Conservation (phyloP, 2,329 filamentous ascomycete genomes). For the Meredithiella fracta region DNA sequence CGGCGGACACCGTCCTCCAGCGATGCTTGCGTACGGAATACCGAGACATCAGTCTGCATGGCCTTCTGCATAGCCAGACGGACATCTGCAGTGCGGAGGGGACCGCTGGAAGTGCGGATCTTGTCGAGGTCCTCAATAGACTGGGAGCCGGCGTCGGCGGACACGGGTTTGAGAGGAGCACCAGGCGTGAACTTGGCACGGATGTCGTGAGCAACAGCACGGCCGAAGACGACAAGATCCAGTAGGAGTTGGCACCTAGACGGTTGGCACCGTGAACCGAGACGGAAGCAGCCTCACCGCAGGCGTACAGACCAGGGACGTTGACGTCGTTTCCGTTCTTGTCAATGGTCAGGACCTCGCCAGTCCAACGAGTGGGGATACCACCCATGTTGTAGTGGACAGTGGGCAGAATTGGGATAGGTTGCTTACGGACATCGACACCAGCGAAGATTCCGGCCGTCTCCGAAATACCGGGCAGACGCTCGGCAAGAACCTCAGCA, state of each 20-base stretch:
- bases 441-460: conserved; percentile 94
- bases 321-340: conserved; percentile 77
- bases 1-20: conserved; percentile 84
- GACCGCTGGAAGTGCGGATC: conserved; percentile 66
- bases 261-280: conserved; percentile 97
- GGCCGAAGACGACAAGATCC: conserved; percentile 92
- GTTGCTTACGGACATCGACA: conserved; percentile 93
- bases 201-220: conserved; percentile 93
- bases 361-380: conserved; percentile 94
- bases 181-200: conserved; percentile 84
- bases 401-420: conserved; percentile 87
- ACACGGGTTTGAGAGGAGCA: conserved; percentile 58
- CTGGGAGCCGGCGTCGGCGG: conserved; percentile 74
- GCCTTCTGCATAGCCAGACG: conserved; percentile 90
- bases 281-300: conserved; percentile 91
- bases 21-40: conserved; percentile 88
- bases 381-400: conserved; percentile 99
- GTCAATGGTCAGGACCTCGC: conserved; percentile 83
- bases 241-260: conserved; percentile 96
- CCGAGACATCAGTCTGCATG: conserved; percentile 93
- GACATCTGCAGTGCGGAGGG: conserved; percentile 77
- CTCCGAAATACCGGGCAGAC: conserved; percentile 96
- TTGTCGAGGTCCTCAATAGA: conserved; percentile 76
- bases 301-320: conserved; percentile 88
- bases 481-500: conserved; percentile 80